Percentiles rank a stretch among this genome's conserved stretches.
These are phyloP conservation scores for Camellia granthamiana DNA, from an alignment of 148 eudicot species.

Conservation along the genomic window DNA sequence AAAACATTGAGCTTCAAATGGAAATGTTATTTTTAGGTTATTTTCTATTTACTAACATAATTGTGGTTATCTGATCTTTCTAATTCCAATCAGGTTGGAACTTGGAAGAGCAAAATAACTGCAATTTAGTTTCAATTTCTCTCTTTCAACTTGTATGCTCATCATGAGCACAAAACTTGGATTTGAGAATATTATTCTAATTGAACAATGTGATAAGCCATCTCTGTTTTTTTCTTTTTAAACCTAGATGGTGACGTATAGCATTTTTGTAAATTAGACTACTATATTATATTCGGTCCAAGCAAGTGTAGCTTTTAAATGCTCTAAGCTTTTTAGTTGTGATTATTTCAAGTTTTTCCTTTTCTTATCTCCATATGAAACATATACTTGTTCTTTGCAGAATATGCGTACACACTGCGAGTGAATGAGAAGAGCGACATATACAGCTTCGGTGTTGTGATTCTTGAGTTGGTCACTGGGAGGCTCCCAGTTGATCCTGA, in stretches of 20 bases:
- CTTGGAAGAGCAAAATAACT: too few species aligned
- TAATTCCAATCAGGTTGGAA: not conserved
- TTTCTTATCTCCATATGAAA: not conserved
- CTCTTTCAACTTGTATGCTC: too few species aligned
- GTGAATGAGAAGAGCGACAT: constrained; percentile 96
- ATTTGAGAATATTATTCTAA: too few species aligned
- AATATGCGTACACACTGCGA: constrained; percentile 89
- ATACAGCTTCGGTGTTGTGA: constrained; percentile 87
- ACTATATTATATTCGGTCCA: not conserved
- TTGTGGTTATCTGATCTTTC: too few species aligned
- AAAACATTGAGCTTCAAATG: not conserved
- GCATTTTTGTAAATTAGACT: not conserved
- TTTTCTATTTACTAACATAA: too few species aligned
- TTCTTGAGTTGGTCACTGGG: constrained; percentile 77
- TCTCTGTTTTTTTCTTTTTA: too few species aligned
- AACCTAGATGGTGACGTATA: too few species aligned
- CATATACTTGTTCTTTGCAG: constrained; percentile 33
- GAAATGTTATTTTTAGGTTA: not conserved
- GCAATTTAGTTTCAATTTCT: too few species aligned
- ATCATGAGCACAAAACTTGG: too few species aligned
- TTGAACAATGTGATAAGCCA: too few species aligned
- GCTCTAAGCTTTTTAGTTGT: not conserved
- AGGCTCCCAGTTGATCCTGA: constrained; percentile 79
- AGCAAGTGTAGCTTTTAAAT: not conserved
- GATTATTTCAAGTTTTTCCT: not conserved